Conservation (phyloP, 2,329 filamentous ascomycete genomes). For the Dothistroma septosporum region DNA sequence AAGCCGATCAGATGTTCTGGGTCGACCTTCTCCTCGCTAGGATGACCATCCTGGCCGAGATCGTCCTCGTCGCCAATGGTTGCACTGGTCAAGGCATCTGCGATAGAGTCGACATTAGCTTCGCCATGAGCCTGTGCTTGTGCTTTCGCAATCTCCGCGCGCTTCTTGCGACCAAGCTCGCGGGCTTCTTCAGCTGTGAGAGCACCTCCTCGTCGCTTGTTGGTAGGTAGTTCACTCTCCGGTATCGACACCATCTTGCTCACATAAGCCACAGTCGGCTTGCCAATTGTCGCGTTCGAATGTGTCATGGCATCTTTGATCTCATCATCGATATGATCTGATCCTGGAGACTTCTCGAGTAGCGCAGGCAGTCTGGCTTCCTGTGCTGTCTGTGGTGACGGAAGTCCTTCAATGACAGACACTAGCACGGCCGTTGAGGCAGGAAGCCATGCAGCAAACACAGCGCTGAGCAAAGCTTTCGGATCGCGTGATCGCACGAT, state of each 20-base stretch:
- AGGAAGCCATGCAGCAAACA: slow-evolving; percentile 88
- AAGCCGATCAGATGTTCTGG: slow-evolving; percentile 91
- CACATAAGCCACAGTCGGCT: slow-evolving; percentile 87
- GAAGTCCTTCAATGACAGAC: slow-evolving; percentile 87
- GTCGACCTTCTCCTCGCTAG: slow-evolving; percentile 56
- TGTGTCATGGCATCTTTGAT: slow-evolving; percentile 77
- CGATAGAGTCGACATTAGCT: slow-evolving; percentile 53
- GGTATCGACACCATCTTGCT: slow-evolving; percentile 98
- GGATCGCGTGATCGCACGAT: slow-evolving; percentile 79
- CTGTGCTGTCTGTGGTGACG: slow-evolving; percentile 77
- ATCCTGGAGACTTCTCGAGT: slow-evolving; percentile 73
- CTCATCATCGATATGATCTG: slow-evolving; percentile 62
- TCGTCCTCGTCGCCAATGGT: slow-evolving; percentile 53
- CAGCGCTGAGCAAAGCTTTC: slow-evolving; percentile 73
- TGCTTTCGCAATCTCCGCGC: slow-evolving; percentile 79
- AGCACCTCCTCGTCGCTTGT: slow-evolving; percentile 67
- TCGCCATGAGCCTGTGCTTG: slow-evolving; percentile 56
- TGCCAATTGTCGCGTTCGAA: slow-evolving; percentile 66
- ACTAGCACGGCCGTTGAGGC: slow-evolving; percentile 89
- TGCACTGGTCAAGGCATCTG: slow-evolving; percentile 58
- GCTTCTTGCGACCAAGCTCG: slow-evolving; percentile 80
- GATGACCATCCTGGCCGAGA: slow-evolving; percentile 48
- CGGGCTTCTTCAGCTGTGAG: slow-evolving; percentile 86
- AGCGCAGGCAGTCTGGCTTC: slow-evolving; percentile 73
- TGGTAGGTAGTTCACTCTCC: slow-evolving; percentile 84